Evolutionary conservation across 169 alveolate genomes (phyloP), one percentile per base, ranked within the genome.

Genomic region (Plasmodium blacklocki): DNA sequence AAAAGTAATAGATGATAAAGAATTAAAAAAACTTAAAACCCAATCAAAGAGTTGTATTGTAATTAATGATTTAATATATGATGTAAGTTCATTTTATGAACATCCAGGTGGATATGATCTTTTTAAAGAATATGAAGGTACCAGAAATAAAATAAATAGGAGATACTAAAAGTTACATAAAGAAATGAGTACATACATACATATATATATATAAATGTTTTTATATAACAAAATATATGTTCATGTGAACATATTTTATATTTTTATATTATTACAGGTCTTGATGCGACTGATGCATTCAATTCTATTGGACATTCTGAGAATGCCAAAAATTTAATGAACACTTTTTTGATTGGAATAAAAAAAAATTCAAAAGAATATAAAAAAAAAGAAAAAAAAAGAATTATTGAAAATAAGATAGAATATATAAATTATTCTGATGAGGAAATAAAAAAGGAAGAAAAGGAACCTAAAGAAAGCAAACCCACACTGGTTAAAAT

Each of bases 91-190:
- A 58, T 87, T 87, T 74, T 66, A 39, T 26, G 92, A 87, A 1
- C 92, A 87, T 26, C 92, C 92, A 43, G 92, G 92, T 14, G 92
- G 92, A 11, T 56, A 49, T 54, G 92, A 87, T 14, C 56, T 74
- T 12, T 73, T 87, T 47, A 63, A 74, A 32, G 88, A 87, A 11
- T 67, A 74, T 26, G 73, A 66, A 19, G 92, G 92, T 87, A 39
- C 5, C 47, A 39, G 11, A 39, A 39, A 39, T 39, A 39, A 39
- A 39, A 72, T 12, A 39, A 39, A 39, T 39, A 39, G 47, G 47
- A 39, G 11, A 5, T 39, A 5, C 47, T 39, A 39, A 39, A 39
- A 45, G n/a, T 9, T 72, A 12, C 1, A 12, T 23, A 29, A 14
- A 11, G 23, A 64, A 23, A 29, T 64, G 26, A n/a, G 29, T 64